phyloP scores from a whole-genome alignment of 2,329 filamentous ascomycete genomes.

The Arthrobotrys conoides region DNA sequence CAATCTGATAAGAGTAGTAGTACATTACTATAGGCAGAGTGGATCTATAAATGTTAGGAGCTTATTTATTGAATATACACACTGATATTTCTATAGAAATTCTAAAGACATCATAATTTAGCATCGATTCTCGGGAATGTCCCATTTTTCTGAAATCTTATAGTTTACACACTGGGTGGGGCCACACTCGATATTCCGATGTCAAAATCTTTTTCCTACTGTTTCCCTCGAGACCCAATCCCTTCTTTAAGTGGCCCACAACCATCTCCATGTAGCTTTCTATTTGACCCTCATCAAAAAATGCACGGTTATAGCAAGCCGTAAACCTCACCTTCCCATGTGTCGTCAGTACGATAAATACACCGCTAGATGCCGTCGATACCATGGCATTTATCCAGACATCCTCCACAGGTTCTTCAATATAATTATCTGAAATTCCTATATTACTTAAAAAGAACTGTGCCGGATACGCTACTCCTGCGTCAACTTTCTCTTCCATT shows the following conservation, averaged over 20 bases:
- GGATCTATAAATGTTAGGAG: no score
- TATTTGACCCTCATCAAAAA: neutral
- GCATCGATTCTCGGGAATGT: no score
- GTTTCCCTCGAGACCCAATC: no score
- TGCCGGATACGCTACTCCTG: neutral
- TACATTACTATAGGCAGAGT: no score
- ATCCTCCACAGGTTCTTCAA: constrained; percentile 19
- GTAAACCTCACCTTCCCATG: neutral
- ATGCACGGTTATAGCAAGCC: neutral
- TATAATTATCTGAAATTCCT: constrained; percentile 23
- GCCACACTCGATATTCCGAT: no score
- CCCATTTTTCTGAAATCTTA: no score
- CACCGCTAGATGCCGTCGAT: neutral
- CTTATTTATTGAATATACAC: no score
- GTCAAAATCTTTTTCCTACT: no score
- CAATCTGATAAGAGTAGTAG: no score
- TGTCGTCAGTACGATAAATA: neutral
- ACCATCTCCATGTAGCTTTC: neutral
- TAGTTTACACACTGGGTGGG: no score
- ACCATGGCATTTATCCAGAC: constrained; percentile 18
- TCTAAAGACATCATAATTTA: no score
- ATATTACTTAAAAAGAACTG: neutral
- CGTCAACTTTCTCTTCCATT: neutral
- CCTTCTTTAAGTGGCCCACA: neutral
- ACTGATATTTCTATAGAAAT: no score